phyloP scores from a whole-genome alignment of 2,329 filamentous ascomycete species.

The Zymoseptoria tritici region DNA sequence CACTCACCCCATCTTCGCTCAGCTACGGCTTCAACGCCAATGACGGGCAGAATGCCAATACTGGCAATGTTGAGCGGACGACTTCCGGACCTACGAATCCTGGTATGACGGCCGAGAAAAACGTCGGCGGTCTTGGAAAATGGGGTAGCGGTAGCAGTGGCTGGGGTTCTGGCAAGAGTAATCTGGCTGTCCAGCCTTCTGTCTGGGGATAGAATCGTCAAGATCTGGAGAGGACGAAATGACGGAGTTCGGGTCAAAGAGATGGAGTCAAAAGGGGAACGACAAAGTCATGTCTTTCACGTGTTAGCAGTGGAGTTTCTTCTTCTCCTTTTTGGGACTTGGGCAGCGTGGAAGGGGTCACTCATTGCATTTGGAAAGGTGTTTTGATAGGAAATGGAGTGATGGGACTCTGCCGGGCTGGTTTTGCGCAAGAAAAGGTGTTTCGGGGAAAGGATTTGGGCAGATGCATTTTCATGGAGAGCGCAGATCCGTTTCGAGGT shows the following conservation, averaged over 20 bases:
- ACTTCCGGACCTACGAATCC: conserved; percentile 55
- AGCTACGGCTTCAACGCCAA: conserved; percentile 58
- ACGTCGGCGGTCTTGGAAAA: conserved; percentile 40
- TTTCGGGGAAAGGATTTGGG: neutral
- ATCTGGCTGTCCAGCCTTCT: conserved; percentile 79
- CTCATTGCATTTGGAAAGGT: conserved; percentile 16
- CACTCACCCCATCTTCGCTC: conserved; percentile 73
- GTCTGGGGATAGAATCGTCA: conserved; percentile 70
- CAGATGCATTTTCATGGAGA: neutral
- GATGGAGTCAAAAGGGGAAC: conserved; percentile 3
- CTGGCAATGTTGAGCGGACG: conserved; percentile 47
- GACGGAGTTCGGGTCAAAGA: neutral
- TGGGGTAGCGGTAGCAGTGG: conserved; percentile 78
- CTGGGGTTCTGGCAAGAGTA: conserved; percentile 70
- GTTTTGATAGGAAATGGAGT: conserved; percentile 7
- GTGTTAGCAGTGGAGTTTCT: conserved; percentile 14
- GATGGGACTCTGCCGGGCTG: conserved; percentile 5
- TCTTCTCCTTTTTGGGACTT: conserved; percentile 1
- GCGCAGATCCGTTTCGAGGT: no score
- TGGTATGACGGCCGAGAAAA: conserved; percentile 38
- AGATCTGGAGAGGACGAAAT: neutral
- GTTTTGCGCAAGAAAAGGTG: conserved; percentile 1
- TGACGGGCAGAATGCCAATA: conserved; percentile 42
- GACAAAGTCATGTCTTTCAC: conserved; percentile 8
- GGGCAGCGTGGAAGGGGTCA: conserved; percentile 1